Percentiles rank a stretch among this genome's conserved stretches.
These are phyloP conservation scores for Ceraceosorus guamensis DNA, from an alignment of 1,284 basidiomycete species.

Conservation along the genomic window DNA sequence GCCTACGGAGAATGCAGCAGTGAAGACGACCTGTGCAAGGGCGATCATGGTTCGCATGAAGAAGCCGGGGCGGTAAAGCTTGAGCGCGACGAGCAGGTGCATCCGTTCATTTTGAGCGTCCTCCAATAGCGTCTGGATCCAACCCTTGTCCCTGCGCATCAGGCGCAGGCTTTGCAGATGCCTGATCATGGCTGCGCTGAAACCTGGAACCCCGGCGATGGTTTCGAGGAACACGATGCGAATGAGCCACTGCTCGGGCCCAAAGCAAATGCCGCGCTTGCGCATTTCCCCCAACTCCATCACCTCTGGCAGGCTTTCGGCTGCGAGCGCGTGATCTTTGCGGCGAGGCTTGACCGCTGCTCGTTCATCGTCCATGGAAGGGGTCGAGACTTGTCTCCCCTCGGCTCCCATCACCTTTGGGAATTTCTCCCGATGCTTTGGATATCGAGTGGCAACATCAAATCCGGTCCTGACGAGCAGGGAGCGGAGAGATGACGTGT, in stretches of 20 bases:
- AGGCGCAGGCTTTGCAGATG: conserved; percentile 53
- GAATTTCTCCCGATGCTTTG: conserved; percentile 22
- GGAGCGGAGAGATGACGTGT: too few species aligned
- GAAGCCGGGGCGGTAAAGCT: conserved; percentile 58
- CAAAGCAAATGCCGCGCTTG: conserved; percentile 25
- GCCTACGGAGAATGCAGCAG: conserved; percentile 53
- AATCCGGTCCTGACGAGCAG: conserved; percentile 20
- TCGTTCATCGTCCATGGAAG: conserved; percentile 2
- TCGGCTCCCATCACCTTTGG: conserved; percentile 21
- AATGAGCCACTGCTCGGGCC: conserved; percentile 33
- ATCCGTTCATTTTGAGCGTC: conserved; percentile 40
- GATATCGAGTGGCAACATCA: conserved; percentile 35
- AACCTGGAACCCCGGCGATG: conserved; percentile 75
- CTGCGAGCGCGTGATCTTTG: not conserved
- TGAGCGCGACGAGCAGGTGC: conserved; percentile 22
- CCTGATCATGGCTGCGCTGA: conserved; percentile 80
- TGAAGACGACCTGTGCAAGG: conserved; percentile 62
- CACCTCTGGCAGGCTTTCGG: conserved; percentile 4
- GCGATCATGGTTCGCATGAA: conserved; percentile 74
- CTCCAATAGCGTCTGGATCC: conserved; percentile 36
- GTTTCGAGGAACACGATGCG: conserved; percentile 50
- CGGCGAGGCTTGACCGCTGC: not conserved
- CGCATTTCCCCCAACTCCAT: conserved; percentile 37
- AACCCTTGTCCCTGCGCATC: conserved; percentile 33
- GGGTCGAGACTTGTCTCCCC: conserved; percentile 16